Base-by-base conservation (phyloP, 164 flowering plant species). In the Vitis amurensis region DNA sequence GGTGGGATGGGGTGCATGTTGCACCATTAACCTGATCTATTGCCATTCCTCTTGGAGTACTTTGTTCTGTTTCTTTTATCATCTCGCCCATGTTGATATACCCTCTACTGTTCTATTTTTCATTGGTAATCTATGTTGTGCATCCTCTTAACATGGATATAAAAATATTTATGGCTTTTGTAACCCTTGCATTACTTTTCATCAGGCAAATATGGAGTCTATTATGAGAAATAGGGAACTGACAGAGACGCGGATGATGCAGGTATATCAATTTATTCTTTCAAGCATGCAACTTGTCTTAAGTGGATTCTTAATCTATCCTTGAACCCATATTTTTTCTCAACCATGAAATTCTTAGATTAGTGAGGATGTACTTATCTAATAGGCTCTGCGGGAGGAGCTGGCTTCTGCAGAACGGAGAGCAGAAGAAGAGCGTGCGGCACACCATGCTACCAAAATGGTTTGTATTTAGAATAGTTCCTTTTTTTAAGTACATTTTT, bases 161-260 rank as follows among this genome's bases (percentile, higher is more conserved):
- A 37, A 37, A 23, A 37, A 37, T 37, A 37, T 6, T 37, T 37
- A 37, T 3, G 31, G 63, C 9, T 48, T 60, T 55, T 16, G 55
- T 69, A 53, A 67, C 55, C n/a, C 61, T 63, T 19, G 19, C n/a
- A 55, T 47, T 71, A 49, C 52, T 73, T 70, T 55, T 61, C 17
- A 14, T 67, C 89, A 95, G 99, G 97, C 88, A 72, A 88, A 89
- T 80, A 90, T 87, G 91, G 99, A 96, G 63, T 84, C 97, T 48
- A 79, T 90, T 4, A 91, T 89, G 94, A 91, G 97, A 83, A 91
- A 84, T 71, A 86, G 99, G 76, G 99, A 96, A 73, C 73, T 96
- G 50, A 83, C 98, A 53, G 99, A 96, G 79, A 93, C 99, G 61
- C 84, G 98, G 73, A 91, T 96, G 97, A 92, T 90, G 89, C 99